Evolutionary conservation across 2,329 filamentous ascomycete genomes (phyloP).

Genomic region (Aureobasidium mangrovei): DNA sequence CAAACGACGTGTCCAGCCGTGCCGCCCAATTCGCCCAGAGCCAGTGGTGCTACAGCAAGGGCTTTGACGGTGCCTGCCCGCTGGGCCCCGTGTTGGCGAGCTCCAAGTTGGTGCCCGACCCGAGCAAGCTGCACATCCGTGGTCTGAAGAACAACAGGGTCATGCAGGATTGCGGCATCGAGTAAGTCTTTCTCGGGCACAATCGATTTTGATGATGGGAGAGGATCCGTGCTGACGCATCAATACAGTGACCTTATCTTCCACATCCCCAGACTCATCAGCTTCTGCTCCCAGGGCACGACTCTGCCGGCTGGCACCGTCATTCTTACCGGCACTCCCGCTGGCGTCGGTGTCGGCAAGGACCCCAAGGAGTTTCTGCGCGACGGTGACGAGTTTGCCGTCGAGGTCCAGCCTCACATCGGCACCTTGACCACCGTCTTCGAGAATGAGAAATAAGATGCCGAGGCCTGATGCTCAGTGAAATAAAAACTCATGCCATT

Average conservation of each 20-base stretch:
- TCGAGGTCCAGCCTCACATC: conserved; percentile 42
- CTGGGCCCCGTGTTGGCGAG: conserved; percentile 31
- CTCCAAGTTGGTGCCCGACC: conserved; percentile 16
- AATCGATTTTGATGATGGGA: neutral
- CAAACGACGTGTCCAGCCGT: conserved; percentile 56
- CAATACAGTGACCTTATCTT: conserved; percentile 45
- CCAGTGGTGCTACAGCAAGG: conserved; percentile 53
- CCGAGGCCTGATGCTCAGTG: too few species aligned
- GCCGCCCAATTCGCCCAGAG: conserved; percentile 46
- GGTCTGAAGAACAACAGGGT: conserved; percentile 38
- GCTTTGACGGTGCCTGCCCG: conserved; percentile 50
- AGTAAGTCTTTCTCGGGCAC: conserved; percentile 26
- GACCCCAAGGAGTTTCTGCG: conserved; percentile 36
- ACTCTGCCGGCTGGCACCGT: conserved; percentile 35
- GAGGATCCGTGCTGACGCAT: too few species aligned
- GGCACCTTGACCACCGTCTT: conserved; percentile 42
- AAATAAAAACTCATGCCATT: neutral
- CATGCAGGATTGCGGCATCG: conserved; percentile 40
- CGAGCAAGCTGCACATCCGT: conserved; percentile 43
- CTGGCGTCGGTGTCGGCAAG: conserved; percentile 33
- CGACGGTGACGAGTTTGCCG: conserved; percentile 39
- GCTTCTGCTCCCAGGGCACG: conserved; percentile 33
- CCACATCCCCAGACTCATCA: conserved; percentile 38
- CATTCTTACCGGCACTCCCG: conserved; percentile 37
- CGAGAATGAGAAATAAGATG: conserved; percentile 20